These are phyloP conservation scores for Stachybotrys chartarum DNA, from an alignment of 2,329 filamentous ascomycete species.

Conservation along the genomic window DNA sequence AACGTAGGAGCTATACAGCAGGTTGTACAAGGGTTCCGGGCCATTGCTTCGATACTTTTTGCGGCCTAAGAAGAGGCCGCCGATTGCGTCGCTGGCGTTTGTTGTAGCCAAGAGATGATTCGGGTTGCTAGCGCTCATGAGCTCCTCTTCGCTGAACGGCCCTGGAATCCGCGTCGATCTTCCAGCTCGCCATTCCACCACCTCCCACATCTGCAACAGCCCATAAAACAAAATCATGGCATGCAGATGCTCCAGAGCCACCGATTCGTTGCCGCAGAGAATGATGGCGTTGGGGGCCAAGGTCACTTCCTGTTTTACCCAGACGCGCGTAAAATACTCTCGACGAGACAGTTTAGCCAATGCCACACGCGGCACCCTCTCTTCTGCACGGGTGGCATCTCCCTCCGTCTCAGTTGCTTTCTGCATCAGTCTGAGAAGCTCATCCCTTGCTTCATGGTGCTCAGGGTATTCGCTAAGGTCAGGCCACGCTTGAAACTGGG, in stretches of 20 bases:
- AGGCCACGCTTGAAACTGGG: background rate
- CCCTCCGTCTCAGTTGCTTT: conserved; percentile 3
- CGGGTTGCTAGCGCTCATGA: background rate
- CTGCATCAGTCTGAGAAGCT: conserved; percentile 2
- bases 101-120: background rate
- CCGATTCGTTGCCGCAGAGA: background rate
- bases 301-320: conserved; percentile 6
- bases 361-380: conserved; percentile 3
- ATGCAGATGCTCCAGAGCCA: background rate
- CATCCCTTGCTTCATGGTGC: background rate
- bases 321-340: conserved; percentile 4
- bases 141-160: conserved; percentile 3
- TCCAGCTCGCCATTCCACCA: conserved; percentile 1
- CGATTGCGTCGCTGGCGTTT: background rate
- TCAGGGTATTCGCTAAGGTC: conserved; percentile 1
- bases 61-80: conserved; percentile 1
- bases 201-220: conserved; percentile 1
- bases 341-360: conserved; percentile 2
- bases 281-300: conserved; percentile 1
- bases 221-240: conserved; percentile 4
- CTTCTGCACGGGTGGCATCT: background rate
- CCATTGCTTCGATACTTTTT: background rate
- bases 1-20: conserved; percentile 2
- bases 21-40: background rate
- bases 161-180: conserved; percentile 3